Base-by-base conservation (phyloP, 2,329 filamentous ascomycete genomes). In the Penicillium sp. region DNA sequence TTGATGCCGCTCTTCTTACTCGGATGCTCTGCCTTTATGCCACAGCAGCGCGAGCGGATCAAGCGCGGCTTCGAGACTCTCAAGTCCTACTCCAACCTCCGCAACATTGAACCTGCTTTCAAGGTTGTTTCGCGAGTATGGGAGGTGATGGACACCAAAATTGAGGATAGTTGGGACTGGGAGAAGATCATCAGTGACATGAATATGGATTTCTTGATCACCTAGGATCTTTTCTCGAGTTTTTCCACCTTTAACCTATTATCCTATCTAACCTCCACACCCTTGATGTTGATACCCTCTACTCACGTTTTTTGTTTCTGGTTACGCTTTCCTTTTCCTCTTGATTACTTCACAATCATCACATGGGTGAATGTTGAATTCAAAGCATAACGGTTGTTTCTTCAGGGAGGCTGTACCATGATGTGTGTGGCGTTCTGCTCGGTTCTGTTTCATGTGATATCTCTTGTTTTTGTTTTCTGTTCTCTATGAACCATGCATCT, bases 101-200 rank as follows among this genome's bases (percentile, higher is more conserved):
- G 84, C 52, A 87, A 87, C 66, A 86, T 87, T 62, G 75, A 79
- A 50, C 81, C 82, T 55, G 84, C 85, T 3, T 79, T 82, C 61
- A 78, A 78, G 57, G 81, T 87, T 8, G 84, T 88, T 17, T 75
- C 83, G 56, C 79, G 77, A 59, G 78, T 88, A 20, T 88, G 85
- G 85, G 77, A 81, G 58, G 75, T 85, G 55, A 88, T 88, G 85
- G 85, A 87, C 63, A 76, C 74, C 17, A 79, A 79, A 0, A 82
- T 82, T 53, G 79, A 81, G 59, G 81, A 85, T 57, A 83, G 81
- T 56, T 88, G 85, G 85, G 85, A 88, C 70, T 88, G 84, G 84
- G 85, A 88, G 72, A 82, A 76, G 60, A 84, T 87, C 59, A 85
- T 87, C 62, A 75, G 80, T 50, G 78, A 80, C 52, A 83, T 84